Evolutionary conservation across 441 rosid genomes (phyloP).

Genomic region (Iberis amara): DNA sequence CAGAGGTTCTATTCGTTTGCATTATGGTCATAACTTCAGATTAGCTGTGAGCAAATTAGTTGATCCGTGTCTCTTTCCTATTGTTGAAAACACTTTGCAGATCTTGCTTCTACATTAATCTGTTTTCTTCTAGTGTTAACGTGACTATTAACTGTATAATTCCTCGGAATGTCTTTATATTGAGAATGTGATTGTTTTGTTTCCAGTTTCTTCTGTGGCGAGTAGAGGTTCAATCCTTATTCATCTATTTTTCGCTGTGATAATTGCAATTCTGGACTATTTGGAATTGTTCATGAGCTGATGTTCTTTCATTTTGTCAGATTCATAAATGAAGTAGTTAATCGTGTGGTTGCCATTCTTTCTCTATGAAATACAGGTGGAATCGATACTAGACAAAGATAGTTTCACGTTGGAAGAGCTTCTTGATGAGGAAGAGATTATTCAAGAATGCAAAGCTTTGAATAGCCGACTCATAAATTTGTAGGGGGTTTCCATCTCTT

Average conservation of each 20-base stretch:
- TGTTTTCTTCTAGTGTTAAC: background rate
- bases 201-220: slow-evolving; percentile 1
- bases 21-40: no score
- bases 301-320: background rate
- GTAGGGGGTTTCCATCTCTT: slow-evolving; percentile 33
- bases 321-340: no score
- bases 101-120: background rate
- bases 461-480: slow-evolving; percentile 86
- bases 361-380: slow-evolving; percentile 46
- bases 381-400: slow-evolving; percentile 73
- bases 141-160: background rate
- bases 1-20: background rate
- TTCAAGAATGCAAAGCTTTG: slow-evolving; percentile 89
- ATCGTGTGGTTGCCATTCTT: no score
- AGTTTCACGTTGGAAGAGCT: slow-evolving; percentile 79
- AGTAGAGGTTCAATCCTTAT: background rate
- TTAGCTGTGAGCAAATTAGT: no score
- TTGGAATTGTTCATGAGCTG: background rate
- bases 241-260: background rate
- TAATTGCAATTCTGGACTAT: background rate
- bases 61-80: background rate
- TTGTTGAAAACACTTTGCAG: no score
- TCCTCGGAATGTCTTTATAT: background rate
- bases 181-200: background rate
- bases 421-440: slow-evolving; percentile 86